Base-by-base conservation (phyloP, 768 basidiomycete species). In the Coprinellus micaceus region DNA sequence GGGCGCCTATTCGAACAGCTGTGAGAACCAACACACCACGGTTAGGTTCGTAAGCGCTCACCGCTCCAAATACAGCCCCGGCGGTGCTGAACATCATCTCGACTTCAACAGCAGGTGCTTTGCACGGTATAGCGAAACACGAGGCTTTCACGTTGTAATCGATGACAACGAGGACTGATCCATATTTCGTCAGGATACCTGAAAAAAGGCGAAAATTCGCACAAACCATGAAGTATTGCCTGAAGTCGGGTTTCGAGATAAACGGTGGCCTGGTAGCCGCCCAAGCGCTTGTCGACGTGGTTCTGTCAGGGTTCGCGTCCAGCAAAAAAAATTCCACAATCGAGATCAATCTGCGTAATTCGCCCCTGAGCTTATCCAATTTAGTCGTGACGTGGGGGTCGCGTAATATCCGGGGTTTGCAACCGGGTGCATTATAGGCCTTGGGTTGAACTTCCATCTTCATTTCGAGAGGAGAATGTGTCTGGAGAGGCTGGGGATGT, bases 121-220 rank as follows among this genome's bases (percentile, higher is more conserved):
- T 33, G 33, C 7, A 33, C 33, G 33, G 13, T 6, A 33, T 13
- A 33, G 13, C 33, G 33, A 33, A 24, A 51, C 49, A 51, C 49
- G 49, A 51, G 49, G 49, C 49, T 21, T n/a, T 37, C 22, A 51
- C n/a, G 33, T 21, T 51, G 28, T 29, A 26, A 51, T 51, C 49
- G 49, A 51, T 51, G 49, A 19, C 49, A 17, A 51, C 21, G 29
- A 21, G 29, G n/a, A 36, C 49, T 37, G 33, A 13, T 13, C 33
- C 33, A 33, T 6, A 33, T 6, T 33, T 33, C 33, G 33, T 33
- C 33, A 33, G 13, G 33, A 33, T 6, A 33, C 6, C 33, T 13
- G 33, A 6, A 33, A 13, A 33, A 33, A 33, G 6, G 44, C 44
- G 22, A 24, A 25, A 45, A 45, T 21, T 15, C 13, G 44, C 22